Base-by-base conservation (phyloP, 169 alveolate species). In the Plasmodium gaboni region DNA sequence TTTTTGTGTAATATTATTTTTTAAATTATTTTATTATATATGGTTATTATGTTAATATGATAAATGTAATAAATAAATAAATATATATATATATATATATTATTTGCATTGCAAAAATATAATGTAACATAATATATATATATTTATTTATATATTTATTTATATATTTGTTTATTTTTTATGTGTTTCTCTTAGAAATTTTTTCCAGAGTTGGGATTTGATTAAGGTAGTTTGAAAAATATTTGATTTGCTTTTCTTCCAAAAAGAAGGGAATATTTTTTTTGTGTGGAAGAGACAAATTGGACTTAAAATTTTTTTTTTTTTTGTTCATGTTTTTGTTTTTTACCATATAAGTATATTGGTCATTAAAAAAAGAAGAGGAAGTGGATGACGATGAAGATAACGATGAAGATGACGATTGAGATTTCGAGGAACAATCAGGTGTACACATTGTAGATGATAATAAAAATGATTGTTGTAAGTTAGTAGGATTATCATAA, bases 201-300 rank as follows among this genome's bases (percentile, higher is more conserved):
- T 86, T 70, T 53, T 86, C 87, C 50, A 86, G 65, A 22, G 85
- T 38, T 7, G 92, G 92, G 17, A 86, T 46, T 71, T 65, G 70
- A 15, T 71, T 71, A 38, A 86, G 6, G 22, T 51, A 12, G 22
- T 86, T 60, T 61, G 73, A 38, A 38, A 46, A 59, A 65, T 86
- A 86, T 48, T 55, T 86, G 1, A 76, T 70, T 71, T 71, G 70
- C 50, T 86, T 86, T 51, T 71, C 87, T 73, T 70, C 72, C n/a
- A 86, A 15, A 15, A 70, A 64, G 42, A 70, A 86, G 48, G 15
- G 22, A 9, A 53, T 87, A 15, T 70, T 64, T 6, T 51, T 53
- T 48, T 46, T 55, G 15, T 51, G 57, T 13, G 64, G 59, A 38
- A 70, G 48, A 5, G 70, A 10, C 48, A 71, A 38, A 19, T 63